Base-by-base conservation (phyloP, 2,329 filamentous ascomycete species). In the Botrytis paeoniae region DNA sequence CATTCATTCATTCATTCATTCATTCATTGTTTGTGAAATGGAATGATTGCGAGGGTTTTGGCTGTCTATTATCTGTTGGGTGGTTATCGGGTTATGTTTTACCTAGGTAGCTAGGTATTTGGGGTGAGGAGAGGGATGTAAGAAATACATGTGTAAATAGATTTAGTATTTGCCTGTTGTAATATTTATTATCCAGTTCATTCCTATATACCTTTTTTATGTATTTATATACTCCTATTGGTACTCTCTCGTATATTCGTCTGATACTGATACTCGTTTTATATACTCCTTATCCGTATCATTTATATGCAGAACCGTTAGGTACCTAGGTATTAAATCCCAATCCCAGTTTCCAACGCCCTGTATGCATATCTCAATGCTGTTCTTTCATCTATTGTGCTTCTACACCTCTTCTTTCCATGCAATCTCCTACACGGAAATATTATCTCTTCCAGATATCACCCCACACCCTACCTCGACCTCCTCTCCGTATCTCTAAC, bases 401-500 rank as follows among this genome's bases (percentile, higher is more conserved):
- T n/a, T n/a, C 48, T n/a, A 16, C 25, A 16, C 12, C 4, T n/a
- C 25, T 54, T 54, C 48, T 54, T 54, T n/a, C 48, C 25, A 54
- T 54, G 2, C 12, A 16, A 54, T 54, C 5, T 5, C 3, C 25
- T 3, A n/a, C 12, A 54, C 48, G 25, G 48, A n/a, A n/a, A n/a
- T 16, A 16, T n/a, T 6, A n/a, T 54, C 48, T n/a, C 48, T 54
- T n/a, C 12, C 25, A n/a, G 48, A 54, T n/a, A 32, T 6, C 10
- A 16, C n/a, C 22, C 41, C 18, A 22, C 6, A 25, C 3, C 4
- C 43, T 63, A 62, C 43, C 37, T 51, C 39, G 14, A 25, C 12
- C 59, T 65, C 60, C 20, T 37, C 22, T 48, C 41, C 43, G 18
- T 48, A 71, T 75, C 71, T 43, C 73, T 75, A 1, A 59, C 60